Evolutionary conservation across 345 rosid genomes (phyloP).

Genomic region (Eucalyptus sp.): DNA sequence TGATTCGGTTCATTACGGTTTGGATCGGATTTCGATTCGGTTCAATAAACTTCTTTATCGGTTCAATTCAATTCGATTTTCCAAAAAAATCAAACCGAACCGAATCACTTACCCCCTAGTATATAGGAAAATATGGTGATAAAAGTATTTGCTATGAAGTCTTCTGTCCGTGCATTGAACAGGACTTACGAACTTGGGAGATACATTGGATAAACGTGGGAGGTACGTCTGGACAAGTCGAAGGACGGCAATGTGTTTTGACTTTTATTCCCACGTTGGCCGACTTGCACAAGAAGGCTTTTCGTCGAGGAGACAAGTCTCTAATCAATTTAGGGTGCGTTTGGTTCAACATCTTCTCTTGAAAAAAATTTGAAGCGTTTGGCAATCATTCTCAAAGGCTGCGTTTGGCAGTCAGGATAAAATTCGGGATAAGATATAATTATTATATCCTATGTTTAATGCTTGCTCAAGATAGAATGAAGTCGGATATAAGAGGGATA

Average conservation of each 20-base stretch:
- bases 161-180: neutral
- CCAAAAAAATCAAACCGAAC: rapidly evolving
- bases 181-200: neutral
- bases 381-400: too few species aligned
- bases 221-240: neutral
- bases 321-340: neutral
- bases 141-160: neutral
- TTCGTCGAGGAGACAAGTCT: neutral
- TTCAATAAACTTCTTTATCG: too few species aligned
- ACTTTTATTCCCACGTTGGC: neutral
- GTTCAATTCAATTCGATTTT: rapidly evolving
- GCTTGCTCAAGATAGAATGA: too few species aligned
- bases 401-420: too few species aligned
- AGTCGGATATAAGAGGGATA: too few species aligned
- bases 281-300: neutral
- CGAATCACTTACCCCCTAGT: too few species aligned
- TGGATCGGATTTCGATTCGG: too few species aligned
- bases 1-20: too few species aligned
- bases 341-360: too few species aligned
- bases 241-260: neutral
- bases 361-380: too few species aligned
- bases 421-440: too few species aligned
- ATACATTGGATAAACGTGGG: neutral
- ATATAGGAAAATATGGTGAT: neutral
- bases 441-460: too few species aligned